phyloP scores from a whole-genome alignment of 2,329 filamentous ascomycete genomes.

The Fusarium concolor region DNA sequence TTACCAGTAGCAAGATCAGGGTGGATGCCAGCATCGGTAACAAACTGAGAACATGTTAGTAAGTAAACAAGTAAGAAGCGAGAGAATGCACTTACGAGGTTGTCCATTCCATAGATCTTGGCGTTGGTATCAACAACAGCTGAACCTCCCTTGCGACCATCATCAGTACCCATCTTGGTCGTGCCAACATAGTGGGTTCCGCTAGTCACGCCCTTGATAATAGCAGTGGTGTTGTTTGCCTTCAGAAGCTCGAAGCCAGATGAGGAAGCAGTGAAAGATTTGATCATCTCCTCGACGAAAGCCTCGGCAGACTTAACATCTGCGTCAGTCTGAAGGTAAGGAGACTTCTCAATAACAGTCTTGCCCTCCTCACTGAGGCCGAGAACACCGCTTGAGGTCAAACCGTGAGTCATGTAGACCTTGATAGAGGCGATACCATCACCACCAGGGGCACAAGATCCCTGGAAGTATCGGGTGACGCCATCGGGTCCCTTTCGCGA shows the following conservation, averaged over 20 bases:
- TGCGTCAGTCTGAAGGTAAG: conserved; percentile 68
- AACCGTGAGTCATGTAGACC: conserved; percentile 72
- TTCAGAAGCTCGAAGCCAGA: conserved; percentile 24
- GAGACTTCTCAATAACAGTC: conserved; percentile 68
- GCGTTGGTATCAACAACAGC: conserved; percentile 72
- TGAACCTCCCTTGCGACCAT: conserved; percentile 63
- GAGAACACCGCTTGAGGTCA: conserved; percentile 69
- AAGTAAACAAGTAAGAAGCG: accelerated
- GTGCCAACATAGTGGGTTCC: conserved; percentile 66
- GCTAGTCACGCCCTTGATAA: conserved; percentile 49
- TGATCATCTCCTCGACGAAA: conserved; percentile 70
- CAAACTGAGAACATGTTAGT: conserved; percentile 53
- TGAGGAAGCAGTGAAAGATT: conserved; percentile 57
- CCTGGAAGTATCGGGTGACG: conserved; percentile 72
- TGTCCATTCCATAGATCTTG: conserved; percentile 74
- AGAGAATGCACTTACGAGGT: conserved; percentile 54
- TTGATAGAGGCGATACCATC: conserved; percentile 64
- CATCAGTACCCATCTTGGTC: conserved; percentile 69
- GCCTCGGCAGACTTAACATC: conserved; percentile 73
- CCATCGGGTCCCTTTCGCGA: conserved; percentile 68
- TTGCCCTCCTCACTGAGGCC: conserved; percentile 68
- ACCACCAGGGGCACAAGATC: conserved; percentile 72
- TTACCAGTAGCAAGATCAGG: conserved; percentile 76
- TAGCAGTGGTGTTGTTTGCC: conserved; percentile 46
- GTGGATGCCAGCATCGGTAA: conserved; percentile 75